Evolutionary conservation across 73 alveolate genomes (phyloP).

Genomic region (Paramecium octaurelia): DNA sequence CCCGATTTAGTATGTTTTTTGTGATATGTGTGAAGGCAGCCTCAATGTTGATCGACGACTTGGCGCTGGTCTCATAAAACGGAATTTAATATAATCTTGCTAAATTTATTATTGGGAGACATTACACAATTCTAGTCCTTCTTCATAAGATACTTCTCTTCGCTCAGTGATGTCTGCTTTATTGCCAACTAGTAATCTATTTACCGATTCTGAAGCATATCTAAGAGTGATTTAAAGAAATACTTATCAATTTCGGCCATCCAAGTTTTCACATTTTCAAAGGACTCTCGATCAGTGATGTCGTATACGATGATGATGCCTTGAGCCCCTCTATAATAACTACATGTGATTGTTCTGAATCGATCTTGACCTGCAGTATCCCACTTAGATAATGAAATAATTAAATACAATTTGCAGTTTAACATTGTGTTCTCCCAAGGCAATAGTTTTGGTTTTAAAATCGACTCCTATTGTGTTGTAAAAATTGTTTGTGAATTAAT

Average conservation of each 20-base stretch:
- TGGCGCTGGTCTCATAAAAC: slow-evolving; percentile 60
- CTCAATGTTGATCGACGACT: slow-evolving; percentile 54
- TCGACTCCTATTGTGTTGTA: slow-evolving; percentile 74
- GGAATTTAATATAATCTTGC: slow-evolving; percentile 48
- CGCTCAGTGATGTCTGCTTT: slow-evolving; percentile 83
- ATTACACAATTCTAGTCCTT: slow-evolving; percentile 70
- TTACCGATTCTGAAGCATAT: slow-evolving; percentile 74
- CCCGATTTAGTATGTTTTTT: slow-evolving; percentile 17
- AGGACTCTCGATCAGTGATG: slow-evolving; percentile 77
- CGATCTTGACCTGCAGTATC: slow-evolving; percentile 90
- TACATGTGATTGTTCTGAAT: slow-evolving; percentile 76
- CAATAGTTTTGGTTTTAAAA: slow-evolving; percentile 57
- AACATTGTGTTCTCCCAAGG: slow-evolving; percentile 50
- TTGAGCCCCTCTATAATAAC: slow-evolving; percentile 80
- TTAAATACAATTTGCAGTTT: slow-evolving; percentile 40
- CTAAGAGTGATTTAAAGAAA: not conserved
- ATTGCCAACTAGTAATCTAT: slow-evolving; percentile 85
- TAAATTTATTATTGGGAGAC: not conserved
- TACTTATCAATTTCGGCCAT: slow-evolving; percentile 83
- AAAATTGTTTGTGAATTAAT: slow-evolving; percentile 63
- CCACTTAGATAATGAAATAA: slow-evolving; percentile 60
- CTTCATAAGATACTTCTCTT: slow-evolving; percentile 82
- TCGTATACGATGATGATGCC: slow-evolving; percentile 85
- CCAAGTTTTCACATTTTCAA: slow-evolving; percentile 84
- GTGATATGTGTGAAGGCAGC: slow-evolving; percentile 55